Percentiles rank a stretch among this genome's conserved stretches.
phyloP scores from a whole-genome alignment of 140 eudicot genomes.

The Anethum foeniculum region DNA sequence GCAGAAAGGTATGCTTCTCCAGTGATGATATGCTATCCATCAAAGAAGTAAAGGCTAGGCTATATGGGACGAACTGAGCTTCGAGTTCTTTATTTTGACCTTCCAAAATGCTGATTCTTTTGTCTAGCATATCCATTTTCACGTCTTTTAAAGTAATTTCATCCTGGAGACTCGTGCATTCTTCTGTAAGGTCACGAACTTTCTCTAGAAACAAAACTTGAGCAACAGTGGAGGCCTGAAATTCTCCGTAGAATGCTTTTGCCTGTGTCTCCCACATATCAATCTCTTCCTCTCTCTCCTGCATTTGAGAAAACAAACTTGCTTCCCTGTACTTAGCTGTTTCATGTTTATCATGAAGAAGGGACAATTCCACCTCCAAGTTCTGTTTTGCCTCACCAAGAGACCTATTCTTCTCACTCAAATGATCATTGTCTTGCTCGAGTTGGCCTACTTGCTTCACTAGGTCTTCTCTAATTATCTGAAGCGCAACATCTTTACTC shows the following conservation, averaged over 20 bases:
- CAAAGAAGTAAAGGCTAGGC: conserved; percentile 48
- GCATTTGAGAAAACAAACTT: conserved; percentile 21
- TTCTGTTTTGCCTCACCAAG: conserved; percentile 26
- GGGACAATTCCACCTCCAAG: conserved; percentile 28
- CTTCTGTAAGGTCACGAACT: conserved; percentile 56
- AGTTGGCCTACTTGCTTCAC: conserved; percentile 34
- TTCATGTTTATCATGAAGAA: conserved; percentile 29
- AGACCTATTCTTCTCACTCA: conserved; percentile 21
- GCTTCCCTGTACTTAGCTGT: conserved; percentile 16
- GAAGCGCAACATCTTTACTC: conserved; percentile 27
- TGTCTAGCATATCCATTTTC: conserved; percentile 31
- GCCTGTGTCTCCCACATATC: conserved; percentile 47
- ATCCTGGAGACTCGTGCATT: conserved; percentile 39
- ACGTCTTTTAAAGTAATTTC: conserved; percentile 27
- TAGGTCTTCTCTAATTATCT: conserved; percentile 31
- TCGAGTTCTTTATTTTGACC: conserved; percentile 53
- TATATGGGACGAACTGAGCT: conserved; percentile 47
- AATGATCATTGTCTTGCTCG: conserved; percentile 29
- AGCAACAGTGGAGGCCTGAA: conserved; percentile 38
- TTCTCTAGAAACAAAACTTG: conserved; percentile 59
- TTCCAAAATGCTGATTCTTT: conserved; percentile 33
- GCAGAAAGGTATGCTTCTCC: conserved; percentile 37
- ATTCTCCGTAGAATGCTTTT: conserved; percentile 33
- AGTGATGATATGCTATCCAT: conserved; percentile 53
- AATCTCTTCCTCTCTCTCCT: conserved; percentile 33